These are phyloP conservation scores for Mycena alexandri DNA, from an alignment of 768 basidiomycete species.

Conservation along the genomic window DNA sequence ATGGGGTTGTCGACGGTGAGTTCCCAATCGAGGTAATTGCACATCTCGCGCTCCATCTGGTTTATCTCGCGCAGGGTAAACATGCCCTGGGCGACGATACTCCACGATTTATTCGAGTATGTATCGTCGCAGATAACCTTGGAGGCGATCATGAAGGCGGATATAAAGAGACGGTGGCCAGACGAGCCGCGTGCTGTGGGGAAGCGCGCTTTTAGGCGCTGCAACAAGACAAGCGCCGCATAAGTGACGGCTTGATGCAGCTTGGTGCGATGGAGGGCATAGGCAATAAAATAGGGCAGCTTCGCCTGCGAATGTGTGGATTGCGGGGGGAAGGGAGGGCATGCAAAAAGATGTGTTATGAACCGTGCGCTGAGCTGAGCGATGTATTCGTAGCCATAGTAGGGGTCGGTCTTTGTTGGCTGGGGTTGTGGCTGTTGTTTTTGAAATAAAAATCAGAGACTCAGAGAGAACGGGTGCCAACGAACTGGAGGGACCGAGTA, in stretches of 20 bases:
- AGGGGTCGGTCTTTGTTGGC: constrained; percentile 61
- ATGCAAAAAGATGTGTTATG: constrained; percentile 87
- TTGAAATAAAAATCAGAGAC: constrained; percentile 24
- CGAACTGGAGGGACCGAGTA: constrained; percentile 40
- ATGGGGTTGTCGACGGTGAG: constrained; percentile 78
- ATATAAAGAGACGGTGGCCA: constrained; percentile 91
- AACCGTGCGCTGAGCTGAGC: constrained; percentile 82
- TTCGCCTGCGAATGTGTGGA: constrained; percentile 68
- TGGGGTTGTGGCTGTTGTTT: constrained; percentile 44
- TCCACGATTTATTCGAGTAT: constrained; percentile 94
- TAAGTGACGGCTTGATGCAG: constrained; percentile 78
- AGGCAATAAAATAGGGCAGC: constrained; percentile 87
- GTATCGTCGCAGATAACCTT: constrained; percentile 97
- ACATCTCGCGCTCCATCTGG: constrained; percentile 98
- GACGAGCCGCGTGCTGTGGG: constrained; percentile 92
- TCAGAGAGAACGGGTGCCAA: constrained; percentile 9
- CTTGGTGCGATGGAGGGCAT: constrained; percentile 87
- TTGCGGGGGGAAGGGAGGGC: constrained; percentile 82
- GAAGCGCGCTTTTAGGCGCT: constrained; percentile 91
- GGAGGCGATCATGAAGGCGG: constrained; percentile 92
- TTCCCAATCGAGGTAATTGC: constrained; percentile 93
- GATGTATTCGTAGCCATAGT: constrained; percentile 81
- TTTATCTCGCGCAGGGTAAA: constrained; percentile 91
- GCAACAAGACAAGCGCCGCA: constrained; percentile 76
- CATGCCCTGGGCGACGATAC: constrained; percentile 90